phyloP scores from a whole-genome alignment of 192 early-diverging fungal species.

The Podila verticillata region DNA sequence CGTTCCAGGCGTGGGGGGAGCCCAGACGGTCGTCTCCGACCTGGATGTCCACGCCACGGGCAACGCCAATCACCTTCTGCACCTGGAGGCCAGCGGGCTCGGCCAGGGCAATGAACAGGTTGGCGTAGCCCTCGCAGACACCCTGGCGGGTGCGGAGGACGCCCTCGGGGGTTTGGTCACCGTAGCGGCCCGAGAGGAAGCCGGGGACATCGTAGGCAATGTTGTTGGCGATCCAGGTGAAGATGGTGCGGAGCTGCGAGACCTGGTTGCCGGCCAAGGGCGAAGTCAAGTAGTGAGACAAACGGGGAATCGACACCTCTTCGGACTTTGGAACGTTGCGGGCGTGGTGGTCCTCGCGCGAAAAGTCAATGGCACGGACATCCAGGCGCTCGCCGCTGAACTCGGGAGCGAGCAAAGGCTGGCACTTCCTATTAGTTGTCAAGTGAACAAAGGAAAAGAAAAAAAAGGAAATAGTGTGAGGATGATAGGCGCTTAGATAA shows the following conservation, averaged over 20 bases:
- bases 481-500: background rate
- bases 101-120: conserved; percentile 61
- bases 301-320: conserved; percentile 11
- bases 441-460: background rate
- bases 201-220: conserved; percentile 60
- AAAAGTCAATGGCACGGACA: conserved; percentile 30
- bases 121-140: conserved; percentile 68
- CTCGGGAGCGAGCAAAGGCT: conserved; percentile 11
- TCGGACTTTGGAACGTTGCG: conserved; percentile 36
- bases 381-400: conserved; percentile 20
- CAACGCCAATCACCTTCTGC: conserved; percentile 58
- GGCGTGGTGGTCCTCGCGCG: conserved; percentile 52
- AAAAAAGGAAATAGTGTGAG: background rate
- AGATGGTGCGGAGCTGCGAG: conserved; percentile 61
- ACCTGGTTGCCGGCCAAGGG: conserved; percentile 51
- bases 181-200: conserved; percentile 43
- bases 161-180: conserved; percentile 39
- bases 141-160: conserved; percentile 51
- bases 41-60: conserved; percentile 57
- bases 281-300: conserved; percentile 57
- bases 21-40: conserved; percentile 48
- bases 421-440: conserved; percentile 21
- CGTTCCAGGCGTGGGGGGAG: conserved; percentile 66
- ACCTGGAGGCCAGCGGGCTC: conserved; percentile 54
- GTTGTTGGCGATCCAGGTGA: conserved; percentile 64